These are phyloP conservation scores for Canna indica DNA, from an alignment of 176 grass and related monocot species.

Conservation along the genomic window DNA sequence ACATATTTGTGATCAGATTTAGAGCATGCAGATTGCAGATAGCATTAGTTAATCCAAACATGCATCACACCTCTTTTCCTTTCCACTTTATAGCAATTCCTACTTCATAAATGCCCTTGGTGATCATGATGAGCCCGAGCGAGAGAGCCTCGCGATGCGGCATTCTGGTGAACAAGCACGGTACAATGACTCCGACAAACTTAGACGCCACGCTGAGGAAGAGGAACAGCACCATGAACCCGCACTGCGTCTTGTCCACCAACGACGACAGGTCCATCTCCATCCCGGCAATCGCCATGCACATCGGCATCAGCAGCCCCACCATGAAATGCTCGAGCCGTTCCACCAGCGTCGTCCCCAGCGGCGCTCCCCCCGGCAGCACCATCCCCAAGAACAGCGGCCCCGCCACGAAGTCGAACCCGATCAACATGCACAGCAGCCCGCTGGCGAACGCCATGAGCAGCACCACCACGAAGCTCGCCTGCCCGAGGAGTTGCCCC, in stretches of 20 bases:
- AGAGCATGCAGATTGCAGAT: too few relatives aligned
- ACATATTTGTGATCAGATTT: too few relatives aligned
- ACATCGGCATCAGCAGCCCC: conserved; percentile 58
- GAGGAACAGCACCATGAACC: conserved; percentile 37
- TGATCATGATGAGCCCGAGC: conserved; percentile 67
- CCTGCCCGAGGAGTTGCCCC: conserved; percentile 49
- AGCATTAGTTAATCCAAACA: too few relatives aligned
- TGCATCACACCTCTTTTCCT: conserved; percentile 40
- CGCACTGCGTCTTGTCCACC: conserved; percentile 1
- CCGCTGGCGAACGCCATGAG: conserved; percentile 37
- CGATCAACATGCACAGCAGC: conserved; percentile 43
- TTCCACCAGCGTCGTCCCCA: conserved; percentile 65
- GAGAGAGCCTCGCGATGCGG: conserved; percentile 50
- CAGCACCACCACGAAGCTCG: conserved; percentile 43
- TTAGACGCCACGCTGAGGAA: conserved; percentile 43
- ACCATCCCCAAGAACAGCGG: conserved; percentile 66
- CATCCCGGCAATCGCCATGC: conserved; percentile 52
- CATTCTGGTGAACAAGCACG: conserved; percentile 51
- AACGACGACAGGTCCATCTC: conserved; percentile 40
- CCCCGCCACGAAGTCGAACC: conserved; percentile 9
- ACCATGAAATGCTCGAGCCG: conserved; percentile 66
- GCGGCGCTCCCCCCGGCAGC: conserved; percentile 74
- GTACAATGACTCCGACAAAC: conserved; percentile 44
- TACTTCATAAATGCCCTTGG: conserved; percentile 82
- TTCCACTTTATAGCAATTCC: conserved; percentile 62